Evolutionary conservation across 495 filamentous ascomycete genomes (phyloP).

Genomic region (Trichodelitschia bisporula): DNA sequence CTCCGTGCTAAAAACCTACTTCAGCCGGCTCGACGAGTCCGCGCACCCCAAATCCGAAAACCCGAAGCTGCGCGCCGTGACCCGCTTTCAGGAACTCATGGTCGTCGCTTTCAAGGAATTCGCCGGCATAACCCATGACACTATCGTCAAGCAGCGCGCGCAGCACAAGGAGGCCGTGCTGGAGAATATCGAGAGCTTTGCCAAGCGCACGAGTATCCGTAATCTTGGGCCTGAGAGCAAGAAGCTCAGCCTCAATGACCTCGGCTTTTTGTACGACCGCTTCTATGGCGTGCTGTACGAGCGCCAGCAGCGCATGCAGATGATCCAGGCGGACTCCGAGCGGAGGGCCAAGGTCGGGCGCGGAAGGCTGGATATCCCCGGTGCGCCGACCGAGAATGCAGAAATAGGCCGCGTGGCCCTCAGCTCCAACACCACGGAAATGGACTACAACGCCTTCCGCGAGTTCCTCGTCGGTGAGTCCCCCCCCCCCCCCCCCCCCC

Average conservation of each 20-base stretch:
- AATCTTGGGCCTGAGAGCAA: constrained; percentile 94
- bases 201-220: constrained; percentile 84
- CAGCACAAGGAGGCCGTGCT: constrained; percentile 85
- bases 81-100: constrained; percentile 92
- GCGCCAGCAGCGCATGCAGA: constrained; percentile 54
- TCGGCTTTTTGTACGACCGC: constrained; percentile 72
- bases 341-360: constrained; percentile 33
- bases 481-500: too few relatives aligned
- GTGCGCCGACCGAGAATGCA: constrained; percentile 20
- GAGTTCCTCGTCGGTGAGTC: constrained; percentile 53
- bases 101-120: constrained; percentile 98
- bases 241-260: constrained; percentile 56
- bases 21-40: constrained; percentile 76
- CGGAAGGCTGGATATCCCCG: constrained; percentile 16
- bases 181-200: constrained; percentile 86
- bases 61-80: constrained; percentile 74
- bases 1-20: constrained; percentile 84
- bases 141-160: constrained; percentile 63
- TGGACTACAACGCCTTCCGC: constrained; percentile 91
- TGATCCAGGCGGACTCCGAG: constrained; percentile 50
- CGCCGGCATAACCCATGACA: constrained; percentile 76
- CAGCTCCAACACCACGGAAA: constrained; percentile 64
- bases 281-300: constrained; percentile 85
- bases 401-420: constrained; percentile 72
- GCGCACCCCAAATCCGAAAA: constrained; percentile 90